Base-by-base conservation (phyloP, 2,329 filamentous ascomycete genomes). In the Aurifilum marmelostoma region DNA sequence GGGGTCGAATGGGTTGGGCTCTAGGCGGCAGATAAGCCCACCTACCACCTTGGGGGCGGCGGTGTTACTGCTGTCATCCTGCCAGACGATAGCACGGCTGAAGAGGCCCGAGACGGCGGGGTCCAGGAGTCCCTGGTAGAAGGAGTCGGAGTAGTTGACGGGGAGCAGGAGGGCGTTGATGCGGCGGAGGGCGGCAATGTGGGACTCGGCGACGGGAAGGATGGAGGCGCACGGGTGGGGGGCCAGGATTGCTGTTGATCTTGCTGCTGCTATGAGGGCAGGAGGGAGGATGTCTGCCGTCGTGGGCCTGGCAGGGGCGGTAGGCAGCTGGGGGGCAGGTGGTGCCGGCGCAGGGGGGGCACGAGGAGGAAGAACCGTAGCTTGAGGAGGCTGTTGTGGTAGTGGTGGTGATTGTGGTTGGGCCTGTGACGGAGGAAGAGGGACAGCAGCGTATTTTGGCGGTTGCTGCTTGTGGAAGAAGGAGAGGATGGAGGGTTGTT, bases 101-200 rank as follows among this genome's bases (percentile, higher is more conserved):
- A 87, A 87, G 74, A 83, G 84, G 50, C 81, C 83, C 18, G 83
- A 83, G 29, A 80, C 78, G 24, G 81, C 75, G 14, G 85, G 83
- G 71, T 87, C 81, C 69, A 85, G 79, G 67, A 87, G 83, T 50
- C 81, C 81, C 65, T 82, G 78, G 82, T 90, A 91, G 80, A 91
- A 91, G 62, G 82, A 82, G 76, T 91, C 88, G 3, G 87, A 84
- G 76, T 91, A 91, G 76, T 82, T 80, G 69, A 91, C 86, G 63
- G 86, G 87, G 1, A 91, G 86, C 65, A 91, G 84, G 64, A 91
- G 84, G 59, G 86, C 80, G 78, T 90, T 90, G 77, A 91, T 89
- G 73, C 88, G 86, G 52, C 87, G 87, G 7, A 91, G 82, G 59
- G 87, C 83, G 68, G 85, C 80, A 68, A 90, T 78, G 77, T 91